phyloP scores from a whole-genome alignment of 2,329 filamentous ascomycete species.

The Pseudocercospora eumusae region DNA sequence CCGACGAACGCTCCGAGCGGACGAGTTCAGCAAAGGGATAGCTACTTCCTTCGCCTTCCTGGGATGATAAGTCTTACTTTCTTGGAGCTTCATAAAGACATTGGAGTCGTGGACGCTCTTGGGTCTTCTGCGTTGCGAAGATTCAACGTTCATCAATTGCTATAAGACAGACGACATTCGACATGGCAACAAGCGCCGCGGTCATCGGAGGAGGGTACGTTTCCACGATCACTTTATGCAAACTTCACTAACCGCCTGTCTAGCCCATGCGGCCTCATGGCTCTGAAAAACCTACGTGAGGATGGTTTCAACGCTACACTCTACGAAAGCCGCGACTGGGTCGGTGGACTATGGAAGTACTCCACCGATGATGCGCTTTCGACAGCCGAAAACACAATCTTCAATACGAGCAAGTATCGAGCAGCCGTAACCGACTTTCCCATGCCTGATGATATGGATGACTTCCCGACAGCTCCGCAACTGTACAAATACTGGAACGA shows the following conservation, averaged over 20 bases:
- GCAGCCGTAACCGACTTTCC: constrained; percentile 48
- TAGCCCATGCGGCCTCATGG: constrained; percentile 17
- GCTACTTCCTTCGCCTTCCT: neutral
- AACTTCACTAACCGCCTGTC: neutral
- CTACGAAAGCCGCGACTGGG: constrained; percentile 43
- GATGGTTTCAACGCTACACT: constrained; percentile 46
- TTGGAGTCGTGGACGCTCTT: neutral
- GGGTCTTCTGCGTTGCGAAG: neutral
- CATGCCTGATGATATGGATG: constrained; percentile 44
- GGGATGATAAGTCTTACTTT: neutral
- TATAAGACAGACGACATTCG: neutral
- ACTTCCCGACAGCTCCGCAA: constrained; percentile 32
- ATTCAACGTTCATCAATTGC: neutral
- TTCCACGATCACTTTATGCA: neutral
- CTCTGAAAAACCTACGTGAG: constrained; percentile 45
- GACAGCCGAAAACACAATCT: constrained; percentile 35
- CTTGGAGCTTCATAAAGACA: neutral
- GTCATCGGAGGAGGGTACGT: constrained; percentile 14
- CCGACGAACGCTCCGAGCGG: too few relatives aligned
- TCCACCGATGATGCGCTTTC: constrained; percentile 37
- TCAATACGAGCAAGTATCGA: constrained; percentile 46
- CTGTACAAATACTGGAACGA: constrained; percentile 46
- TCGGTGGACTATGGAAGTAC: constrained; percentile 50
- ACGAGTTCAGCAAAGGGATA: too few relatives aligned
- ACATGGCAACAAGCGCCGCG: constrained; percentile 7